Evolutionary conservation across 345 rosid genomes (phyloP).

Genomic region (Syzygium oleosum): DNA sequence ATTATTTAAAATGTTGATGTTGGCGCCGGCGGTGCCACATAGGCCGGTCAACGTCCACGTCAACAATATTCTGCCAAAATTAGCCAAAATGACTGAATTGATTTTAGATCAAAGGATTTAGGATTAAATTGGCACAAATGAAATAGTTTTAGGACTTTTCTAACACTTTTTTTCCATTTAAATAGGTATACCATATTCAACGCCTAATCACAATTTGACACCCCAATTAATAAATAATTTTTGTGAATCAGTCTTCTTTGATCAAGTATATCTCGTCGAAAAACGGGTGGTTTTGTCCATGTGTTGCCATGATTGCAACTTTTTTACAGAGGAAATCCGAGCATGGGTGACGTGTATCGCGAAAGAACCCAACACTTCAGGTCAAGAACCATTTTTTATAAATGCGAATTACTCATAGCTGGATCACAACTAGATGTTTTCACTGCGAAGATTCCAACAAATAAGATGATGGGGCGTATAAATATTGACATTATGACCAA

Average conservation of each 20-base stretch:
- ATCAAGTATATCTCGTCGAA: background rate
- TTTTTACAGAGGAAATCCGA: background rate
- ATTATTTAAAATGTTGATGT: too few relatives aligned
- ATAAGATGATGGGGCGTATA: background rate
- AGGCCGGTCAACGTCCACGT: too few relatives aligned
- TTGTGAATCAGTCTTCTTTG: background rate
- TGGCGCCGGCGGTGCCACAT: too few relatives aligned
- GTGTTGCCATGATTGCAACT: background rate
- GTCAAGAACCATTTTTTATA: background rate
- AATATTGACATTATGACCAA: background rate
- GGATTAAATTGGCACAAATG: too few relatives aligned
- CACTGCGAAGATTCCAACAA: background rate
- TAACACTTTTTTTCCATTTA: background rate
- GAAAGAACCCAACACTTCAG: background rate
- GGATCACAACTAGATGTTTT: background rate
- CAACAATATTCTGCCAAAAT: too few relatives aligned
- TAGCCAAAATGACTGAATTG: too few relatives aligned
- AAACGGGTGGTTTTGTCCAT: background rate
- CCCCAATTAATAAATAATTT: background rate
- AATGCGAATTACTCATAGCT: background rate
- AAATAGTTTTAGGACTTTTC: too few relatives aligned
- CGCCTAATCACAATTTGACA: background rate
- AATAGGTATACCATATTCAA: background rate
- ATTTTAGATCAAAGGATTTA: too few relatives aligned
- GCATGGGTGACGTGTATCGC: background rate